Conservation (phyloP, 2,329 filamentous ascomycete species). For the Tolypocladium sp. region DNA sequence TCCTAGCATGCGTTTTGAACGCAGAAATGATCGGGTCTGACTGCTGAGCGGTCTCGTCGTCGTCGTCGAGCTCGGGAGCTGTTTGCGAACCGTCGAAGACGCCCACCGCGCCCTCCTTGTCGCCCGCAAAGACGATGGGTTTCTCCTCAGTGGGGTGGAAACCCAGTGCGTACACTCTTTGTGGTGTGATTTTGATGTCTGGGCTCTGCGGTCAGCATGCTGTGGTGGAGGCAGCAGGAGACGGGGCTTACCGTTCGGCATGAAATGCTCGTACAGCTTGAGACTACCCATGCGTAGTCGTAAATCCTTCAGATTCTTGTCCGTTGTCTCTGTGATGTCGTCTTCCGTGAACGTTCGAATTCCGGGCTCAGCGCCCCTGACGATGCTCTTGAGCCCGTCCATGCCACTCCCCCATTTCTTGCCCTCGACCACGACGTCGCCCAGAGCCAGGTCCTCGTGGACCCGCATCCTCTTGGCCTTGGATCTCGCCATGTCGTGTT, state of each 20-base stretch:
- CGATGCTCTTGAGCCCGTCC: slow-evolving; percentile 51
- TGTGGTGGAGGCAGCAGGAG: neutral
- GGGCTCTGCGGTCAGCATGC: neutral
- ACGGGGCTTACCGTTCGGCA: slow-evolving; percentile 54
- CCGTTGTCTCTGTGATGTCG: slow-evolving; percentile 69
- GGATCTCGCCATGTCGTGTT: slow-evolving; percentile 28
- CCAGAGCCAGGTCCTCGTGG: slow-evolving; percentile 55
- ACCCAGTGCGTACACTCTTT: slow-evolving; percentile 75
- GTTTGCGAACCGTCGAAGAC: slow-evolving; percentile 82
- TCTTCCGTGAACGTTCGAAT: slow-evolving; percentile 79
- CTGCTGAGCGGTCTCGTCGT: slow-evolving; percentile 56
- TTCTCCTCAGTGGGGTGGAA: slow-evolving; percentile 86
- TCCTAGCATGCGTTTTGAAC: slow-evolving; percentile 82
- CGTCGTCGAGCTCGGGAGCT: slow-evolving; percentile 47
- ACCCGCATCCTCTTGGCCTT: slow-evolving; percentile 50
- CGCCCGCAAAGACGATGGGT: slow-evolving; percentile 82
- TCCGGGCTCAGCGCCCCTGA: slow-evolving; percentile 66
- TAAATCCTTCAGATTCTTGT: slow-evolving; percentile 65
- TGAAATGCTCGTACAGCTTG: slow-evolving; percentile 73
- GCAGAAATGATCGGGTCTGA: slow-evolving; percentile 75
- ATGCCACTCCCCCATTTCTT: slow-evolving; percentile 63
- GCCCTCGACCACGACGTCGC: slow-evolving; percentile 71
- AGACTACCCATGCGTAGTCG: slow-evolving; percentile 70
- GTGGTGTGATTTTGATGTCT: slow-evolving; percentile 88
- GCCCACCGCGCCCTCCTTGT: slow-evolving; percentile 86